Evolutionary conservation across 371 early-diverging fungal species (phyloP).

Genomic region (Mortierella sp.): DNA sequence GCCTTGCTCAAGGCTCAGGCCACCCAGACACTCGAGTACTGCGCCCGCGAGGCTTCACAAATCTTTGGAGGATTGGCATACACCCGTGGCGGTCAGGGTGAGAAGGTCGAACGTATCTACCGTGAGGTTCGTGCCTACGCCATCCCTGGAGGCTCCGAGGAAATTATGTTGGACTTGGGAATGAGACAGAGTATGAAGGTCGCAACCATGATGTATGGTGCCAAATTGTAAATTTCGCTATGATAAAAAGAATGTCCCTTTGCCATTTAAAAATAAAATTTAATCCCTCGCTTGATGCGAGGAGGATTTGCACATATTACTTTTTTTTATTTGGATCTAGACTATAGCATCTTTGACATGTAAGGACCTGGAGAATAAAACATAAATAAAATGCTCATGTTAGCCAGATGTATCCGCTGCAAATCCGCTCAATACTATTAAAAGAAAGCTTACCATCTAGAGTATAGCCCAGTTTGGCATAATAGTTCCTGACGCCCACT

Average conservation of each 20-base stretch:
- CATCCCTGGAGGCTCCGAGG: slow-evolving; percentile 94
- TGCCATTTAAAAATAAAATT: background rate
- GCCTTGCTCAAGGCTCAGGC: slow-evolving; percentile 89
- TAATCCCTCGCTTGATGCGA: background rate
- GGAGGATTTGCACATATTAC: background rate
- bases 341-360: slow-evolving; percentile 90
- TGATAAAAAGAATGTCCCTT: background rate
- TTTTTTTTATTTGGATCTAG: background rate
- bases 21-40: slow-evolving; percentile 89
- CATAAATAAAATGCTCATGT: background rate
- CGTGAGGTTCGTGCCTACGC: slow-evolving; percentile 91
- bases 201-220: slow-evolving; percentile 43
- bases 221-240: slow-evolving; percentile 29
- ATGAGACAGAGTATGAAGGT: slow-evolving; percentile 82
- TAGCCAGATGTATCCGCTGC: background rate
- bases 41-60: slow-evolving; percentile 92
- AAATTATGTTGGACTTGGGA: slow-evolving; percentile 85
- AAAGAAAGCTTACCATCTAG: slow-evolving; percentile 85
- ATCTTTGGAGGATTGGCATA: slow-evolving; percentile 93
- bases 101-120: slow-evolving; percentile 88
- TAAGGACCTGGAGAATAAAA: slow-evolving; percentile 77
- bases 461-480: slow-evolving; percentile 98
- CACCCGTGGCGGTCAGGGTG: slow-evolving; percentile 86
- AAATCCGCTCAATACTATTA: background rate
- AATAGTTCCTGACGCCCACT: slow-evolving; percentile 99